A percentile compares a stretch with the other conserved stretches of the same genome.
Conservation (phyloP, 768 basidiomycete genomes). For the Suillus lakei region DNA sequence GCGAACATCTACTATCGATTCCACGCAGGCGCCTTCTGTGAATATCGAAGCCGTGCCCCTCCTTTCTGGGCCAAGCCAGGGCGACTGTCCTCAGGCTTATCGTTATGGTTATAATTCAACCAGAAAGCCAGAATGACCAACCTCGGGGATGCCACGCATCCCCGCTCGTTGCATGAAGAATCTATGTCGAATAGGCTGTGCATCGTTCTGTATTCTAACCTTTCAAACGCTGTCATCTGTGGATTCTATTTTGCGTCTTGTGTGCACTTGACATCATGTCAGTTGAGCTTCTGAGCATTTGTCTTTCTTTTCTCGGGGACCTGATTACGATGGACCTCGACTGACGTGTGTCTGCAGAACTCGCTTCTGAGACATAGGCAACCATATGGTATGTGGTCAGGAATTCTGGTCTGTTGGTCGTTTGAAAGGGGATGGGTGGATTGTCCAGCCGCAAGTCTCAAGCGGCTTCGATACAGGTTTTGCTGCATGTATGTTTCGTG, state of each 20-base stretch:
- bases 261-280: not conserved
- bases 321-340: not conserved
- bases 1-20: slow-evolving; percentile 34
- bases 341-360: not conserved
- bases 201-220: not conserved
- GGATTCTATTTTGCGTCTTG: too few species aligned
- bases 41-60: not conserved
- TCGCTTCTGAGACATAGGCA: not conserved
- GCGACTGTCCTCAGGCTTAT: not conserved
- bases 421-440: too few species aligned
- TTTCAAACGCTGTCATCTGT: not conserved
- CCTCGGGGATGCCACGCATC: not conserved
- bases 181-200: not conserved
- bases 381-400: not conserved
- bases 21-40: slow-evolving; percentile 24
- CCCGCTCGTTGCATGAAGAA: not conserved
- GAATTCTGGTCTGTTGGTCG: too few species aligned
- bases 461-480: too few species aligned
- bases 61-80: not conserved
- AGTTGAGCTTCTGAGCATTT: not conserved
- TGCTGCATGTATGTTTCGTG: too few species aligned
- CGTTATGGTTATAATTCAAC: slow-evolving; percentile 1
- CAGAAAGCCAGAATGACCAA: not conserved
- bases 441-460: too few species aligned
- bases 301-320: not conserved